Conservation (phyloP, 768 basidiomycete species). For the Bullera alba region DNA sequence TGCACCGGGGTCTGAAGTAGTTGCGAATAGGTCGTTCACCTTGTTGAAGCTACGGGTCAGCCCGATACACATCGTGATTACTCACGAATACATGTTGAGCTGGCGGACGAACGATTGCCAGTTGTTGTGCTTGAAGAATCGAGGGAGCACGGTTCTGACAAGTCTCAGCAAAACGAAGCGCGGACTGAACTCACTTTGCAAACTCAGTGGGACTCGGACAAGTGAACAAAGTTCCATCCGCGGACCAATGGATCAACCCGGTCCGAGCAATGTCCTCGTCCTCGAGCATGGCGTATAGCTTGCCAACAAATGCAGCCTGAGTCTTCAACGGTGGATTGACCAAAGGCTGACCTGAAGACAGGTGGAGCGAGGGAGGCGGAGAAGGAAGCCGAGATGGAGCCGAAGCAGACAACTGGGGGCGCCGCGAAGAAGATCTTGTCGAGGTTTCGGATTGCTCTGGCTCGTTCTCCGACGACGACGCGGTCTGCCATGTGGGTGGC, state of each 20-base stretch:
- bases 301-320: slow-evolving; percentile 44
- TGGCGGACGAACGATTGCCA: slow-evolving; percentile 88
- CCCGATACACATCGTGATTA: slow-evolving; percentile 3
- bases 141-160: slow-evolving; percentile 57
- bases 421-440: not conserved
- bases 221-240: slow-evolving; percentile 39
- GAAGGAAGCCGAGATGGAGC: not conserved
- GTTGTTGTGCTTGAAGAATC: slow-evolving; percentile 97
- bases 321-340: slow-evolving; percentile 37
- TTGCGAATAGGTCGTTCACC: slow-evolving; percentile 42
- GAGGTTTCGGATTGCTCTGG: not conserved
- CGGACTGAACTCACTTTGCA: slow-evolving; percentile 33
- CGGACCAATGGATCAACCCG: slow-evolving; percentile 41
- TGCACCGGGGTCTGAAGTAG: slow-evolving; percentile 33
- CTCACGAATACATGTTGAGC: slow-evolving; percentile 85
- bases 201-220: slow-evolving; percentile 45
- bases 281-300: slow-evolving; percentile 44
- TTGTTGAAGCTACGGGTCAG: slow-evolving; percentile 10
- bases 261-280: slow-evolving; percentile 36
- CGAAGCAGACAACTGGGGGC: not conserved
- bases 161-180: not conserved
- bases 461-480: not conserved
- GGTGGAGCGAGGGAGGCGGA: slow-evolving; percentile 6
- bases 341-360: slow-evolving; percentile 32
- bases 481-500: not conserved